These are phyloP conservation scores for Funneliformis geosporum DNA, from an alignment of 192 early-diverging fungal genomes.

Conservation along the genomic window DNA sequence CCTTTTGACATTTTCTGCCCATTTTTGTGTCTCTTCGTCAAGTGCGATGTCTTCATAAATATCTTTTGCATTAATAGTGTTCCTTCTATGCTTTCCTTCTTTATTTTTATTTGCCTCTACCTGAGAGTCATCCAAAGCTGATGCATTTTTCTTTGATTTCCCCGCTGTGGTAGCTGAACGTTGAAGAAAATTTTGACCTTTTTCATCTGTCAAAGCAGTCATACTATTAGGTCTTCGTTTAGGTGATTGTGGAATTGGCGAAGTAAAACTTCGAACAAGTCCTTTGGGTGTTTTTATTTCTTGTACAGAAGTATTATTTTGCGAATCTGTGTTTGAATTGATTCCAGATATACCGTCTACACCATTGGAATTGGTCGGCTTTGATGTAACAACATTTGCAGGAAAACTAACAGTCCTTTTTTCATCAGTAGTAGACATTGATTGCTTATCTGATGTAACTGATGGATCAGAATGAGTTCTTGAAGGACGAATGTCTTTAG, in stretches of 20 bases:
- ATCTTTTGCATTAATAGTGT: conserved; percentile 44
- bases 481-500: neutral
- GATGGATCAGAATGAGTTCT: neutral
- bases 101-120: neutral
- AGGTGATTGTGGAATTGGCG: conserved; percentile 1
- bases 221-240: conserved; percentile 29
- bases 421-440: neutral
- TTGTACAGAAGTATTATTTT: neutral
- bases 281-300: neutral
- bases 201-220: conserved; percentile 3
- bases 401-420: conserved; percentile 25
- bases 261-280: conserved; percentile 19
- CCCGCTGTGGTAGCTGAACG: conserved; percentile 16
- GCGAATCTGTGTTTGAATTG: neutral
- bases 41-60: neutral
- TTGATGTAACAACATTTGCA: neutral
- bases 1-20: conserved; percentile 25
- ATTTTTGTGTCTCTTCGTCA: conserved; percentile 29
- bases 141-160: conserved; percentile 13
- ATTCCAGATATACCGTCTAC: neutral
- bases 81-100: conserved; percentile 36
- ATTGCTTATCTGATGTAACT: neutral
- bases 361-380: too few species aligned
- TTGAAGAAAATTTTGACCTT: conserved; percentile 2
- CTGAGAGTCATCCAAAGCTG: neutral